Evolutionary conservation across 352 stramenopile genomes (phyloP).

Genomic region (Globisporangium alternatum): DNA sequence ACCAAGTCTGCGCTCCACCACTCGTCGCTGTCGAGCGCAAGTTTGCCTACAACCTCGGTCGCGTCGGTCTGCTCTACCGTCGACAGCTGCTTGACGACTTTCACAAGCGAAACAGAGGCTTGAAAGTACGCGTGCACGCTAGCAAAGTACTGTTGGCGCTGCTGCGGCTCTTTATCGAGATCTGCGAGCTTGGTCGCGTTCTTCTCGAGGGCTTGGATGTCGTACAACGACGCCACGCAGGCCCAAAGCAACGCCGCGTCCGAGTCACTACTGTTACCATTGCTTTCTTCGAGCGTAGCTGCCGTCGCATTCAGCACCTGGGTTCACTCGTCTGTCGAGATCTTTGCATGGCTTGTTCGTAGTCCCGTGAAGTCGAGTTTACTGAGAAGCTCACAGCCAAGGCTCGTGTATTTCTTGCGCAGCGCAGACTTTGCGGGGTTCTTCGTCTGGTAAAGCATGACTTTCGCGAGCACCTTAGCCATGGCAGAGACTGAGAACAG

Average conservation of each 20-base stretch:
- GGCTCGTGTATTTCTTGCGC: neutral
- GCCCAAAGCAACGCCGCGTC: neutral
- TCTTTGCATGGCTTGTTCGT: neutral
- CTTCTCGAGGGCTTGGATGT: neutral
- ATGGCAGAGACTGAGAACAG: neutral
- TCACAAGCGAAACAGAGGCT: neutral
- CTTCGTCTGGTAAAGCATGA: neutral
- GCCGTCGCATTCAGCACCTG: neutral
- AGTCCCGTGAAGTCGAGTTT: slow-evolving; percentile 3
- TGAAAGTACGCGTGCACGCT: neutral
- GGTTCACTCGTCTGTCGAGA: neutral
- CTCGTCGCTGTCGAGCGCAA: neutral
- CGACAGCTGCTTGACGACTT: neutral
- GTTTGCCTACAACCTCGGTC: neutral
- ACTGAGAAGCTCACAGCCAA: neutral
- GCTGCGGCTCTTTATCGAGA: neutral
- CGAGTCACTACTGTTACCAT: neutral
- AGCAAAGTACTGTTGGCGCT: neutral
- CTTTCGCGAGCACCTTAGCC: neutral
- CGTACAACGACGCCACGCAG: neutral
- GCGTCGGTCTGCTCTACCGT: neutral
- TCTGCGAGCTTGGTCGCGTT: neutral
- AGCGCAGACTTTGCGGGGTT: neutral
- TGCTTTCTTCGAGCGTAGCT: neutral
- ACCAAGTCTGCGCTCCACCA: neutral